Evolutionary conservation across 2,329 filamentous ascomycete genomes (phyloP).

Genomic region (Rhexocercosporidium sp.): DNA sequence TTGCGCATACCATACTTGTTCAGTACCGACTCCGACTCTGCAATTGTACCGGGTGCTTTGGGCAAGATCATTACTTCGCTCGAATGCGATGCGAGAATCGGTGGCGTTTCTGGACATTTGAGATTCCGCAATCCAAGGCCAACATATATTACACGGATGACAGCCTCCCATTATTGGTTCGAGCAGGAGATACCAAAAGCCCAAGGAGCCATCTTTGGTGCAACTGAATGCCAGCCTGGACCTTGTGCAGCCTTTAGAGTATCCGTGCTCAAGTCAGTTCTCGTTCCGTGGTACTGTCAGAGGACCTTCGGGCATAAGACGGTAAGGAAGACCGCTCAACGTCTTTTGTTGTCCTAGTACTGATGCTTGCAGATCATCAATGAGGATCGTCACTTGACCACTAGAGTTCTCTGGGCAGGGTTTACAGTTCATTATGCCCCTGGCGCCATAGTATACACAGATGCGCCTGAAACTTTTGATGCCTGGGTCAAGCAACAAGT

Average conservation of each 20-base stretch:
- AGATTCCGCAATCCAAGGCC: neutral
- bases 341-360: neutral
- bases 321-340: neutral
- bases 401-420: neutral
- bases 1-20: neutral
- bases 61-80: neutral
- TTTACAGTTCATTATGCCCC: slow-evolving; percentile 6
- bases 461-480: slow-evolving; percentile 1
- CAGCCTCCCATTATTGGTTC: neutral
- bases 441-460: slow-evolving; percentile 1
- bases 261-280: neutral
- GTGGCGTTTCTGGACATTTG: neutral
- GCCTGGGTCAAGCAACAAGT: slow-evolving; percentile 12
- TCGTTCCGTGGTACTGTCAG: slow-evolving; percentile 9
- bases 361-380: neutral
- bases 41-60: neutral
- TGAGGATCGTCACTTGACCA: slow-evolving; percentile 7
- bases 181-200: slow-evolving; percentile 6
- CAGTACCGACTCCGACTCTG: slow-evolving; percentile 8
- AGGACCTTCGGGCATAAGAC: neutral
- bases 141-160: neutral
- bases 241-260: slow-evolving; percentile 1
- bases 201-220: neutral
- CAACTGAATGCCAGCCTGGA: slow-evolving; percentile 1
- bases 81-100: neutral